Base-by-base conservation (phyloP, 208 protist species). In the Trypanosoma vivax region DNA sequence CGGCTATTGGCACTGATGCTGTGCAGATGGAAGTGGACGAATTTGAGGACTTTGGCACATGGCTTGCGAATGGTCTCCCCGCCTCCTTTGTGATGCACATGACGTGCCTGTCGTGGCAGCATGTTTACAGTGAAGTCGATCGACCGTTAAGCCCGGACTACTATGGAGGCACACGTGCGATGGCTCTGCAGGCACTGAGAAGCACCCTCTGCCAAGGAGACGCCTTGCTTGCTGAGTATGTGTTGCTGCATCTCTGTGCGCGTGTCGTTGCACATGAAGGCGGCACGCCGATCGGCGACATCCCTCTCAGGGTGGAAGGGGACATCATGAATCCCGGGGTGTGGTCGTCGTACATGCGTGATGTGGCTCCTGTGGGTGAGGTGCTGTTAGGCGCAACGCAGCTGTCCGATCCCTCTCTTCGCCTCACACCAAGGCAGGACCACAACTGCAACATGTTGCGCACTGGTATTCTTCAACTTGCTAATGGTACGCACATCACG, bases 401-500 rank as follows among this genome's bases (percentile, higher is more conserved):
- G 38, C 52, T 73, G 4, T 35, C 18, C 0, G 18, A 28, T 10
- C 3, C 34, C 0, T 31, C 29, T 0, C 25, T 55, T 16, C 65
- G 62, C 28, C 56, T 86, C 10, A 54, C 49, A 0, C 80, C 85
- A 11, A 38, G 46, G 21, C 74, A 85, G 41, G 71, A 88, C 51
- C 60, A 54, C 34, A 53, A 60, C 14, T 30, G 46, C 1, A 93
- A 90, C 63, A 79, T 68, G 40, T 70, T 93, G 2, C 65, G 62
- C 2, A 72, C 73, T 0, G 86, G 86, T 42, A 25, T 81, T 5
- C 58, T 93, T 18, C 86, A 93, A 52, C 60, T 93, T 4, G 81
- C 73, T 3, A 84, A 90, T 60, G 86, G 86, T n/a, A 76, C 76
- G 5, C 78, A 92, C 48, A 41, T 92, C n/a, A 88, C 80, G 16